Evolutionary conservation across 306 rosid genomes (phyloP), one percentile per base, ranked within the genome.

Genomic region (Acacia crassicarpa): DNA sequence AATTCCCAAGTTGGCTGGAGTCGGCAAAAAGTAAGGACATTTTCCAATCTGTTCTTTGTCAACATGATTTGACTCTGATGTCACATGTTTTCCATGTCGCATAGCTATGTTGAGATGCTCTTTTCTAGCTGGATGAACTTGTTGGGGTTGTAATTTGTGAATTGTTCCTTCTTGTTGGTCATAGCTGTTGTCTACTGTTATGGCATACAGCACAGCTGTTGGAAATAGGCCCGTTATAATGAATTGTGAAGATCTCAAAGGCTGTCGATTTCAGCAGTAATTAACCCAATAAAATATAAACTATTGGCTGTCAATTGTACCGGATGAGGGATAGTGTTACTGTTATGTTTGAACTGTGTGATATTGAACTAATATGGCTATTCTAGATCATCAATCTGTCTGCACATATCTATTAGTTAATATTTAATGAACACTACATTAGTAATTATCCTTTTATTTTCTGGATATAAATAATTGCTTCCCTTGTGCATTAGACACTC

Each of bases 21-120:
- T 87, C 97, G 98, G 45, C 99, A 93, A 84, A 95, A 95, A 84
- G 99, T 95, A 88, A 88, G 98, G 84, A 35, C 72, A 48, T 58
- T 67, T 49, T 80, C 8, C 41, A 25, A 38, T 74, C 53, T 79
- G 67, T 62, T 79, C 46, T 76, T 61, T 67, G 33, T 75, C 41
- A 56, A 40, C 68, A 22, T 4, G 78, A 9, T 53, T 35, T 53
- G 8, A 22, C 33, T 25, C 67, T 54, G 25, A 70, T n/a, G 25
- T 14, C 41, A 45, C 23, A 32, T 44, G 16, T 51, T 71, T 45
- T 27, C 7, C 33, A 19, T 63, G 46, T 67, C 3, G 43, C 41
- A n/a, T 69, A 54, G 69, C 75, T 81, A 35, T 66, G 19, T 5
- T 77, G 9, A 61, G 13, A 7, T 9, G 46, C 48, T 74, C 11